Evolutionary conservation across 495 filamentous ascomycete species (phyloP).

Genomic region (Xeromyces bisporus): DNA sequence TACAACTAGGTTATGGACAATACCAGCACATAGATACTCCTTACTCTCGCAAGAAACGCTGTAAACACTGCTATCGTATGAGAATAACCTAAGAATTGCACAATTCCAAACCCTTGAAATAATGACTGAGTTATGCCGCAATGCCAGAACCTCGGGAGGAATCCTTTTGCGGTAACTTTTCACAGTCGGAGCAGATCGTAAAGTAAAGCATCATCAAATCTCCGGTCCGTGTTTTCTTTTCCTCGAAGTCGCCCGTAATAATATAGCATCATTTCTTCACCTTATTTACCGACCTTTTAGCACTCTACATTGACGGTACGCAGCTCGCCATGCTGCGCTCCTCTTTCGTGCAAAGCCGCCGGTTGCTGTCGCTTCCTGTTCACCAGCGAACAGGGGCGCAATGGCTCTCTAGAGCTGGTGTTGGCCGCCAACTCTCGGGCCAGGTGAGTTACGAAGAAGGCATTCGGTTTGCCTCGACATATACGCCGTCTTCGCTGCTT

Average conservation of each 20-base stretch:
- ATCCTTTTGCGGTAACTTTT: no score
- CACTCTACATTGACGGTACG: constrained; percentile 22
- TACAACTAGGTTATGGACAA: no score
- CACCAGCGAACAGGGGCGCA: constrained; percentile 28
- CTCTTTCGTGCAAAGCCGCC: constrained; percentile 28
- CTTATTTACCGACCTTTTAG: constrained; percentile 12
- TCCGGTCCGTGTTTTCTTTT: constrained; percentile 17
- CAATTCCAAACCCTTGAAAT: no score
- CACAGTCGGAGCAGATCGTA: constrained; percentile 30
- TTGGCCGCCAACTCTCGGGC: constrained; percentile 24
- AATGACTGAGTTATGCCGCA: no score
- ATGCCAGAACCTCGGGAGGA: no score
- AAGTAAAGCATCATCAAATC: constrained; percentile 21
- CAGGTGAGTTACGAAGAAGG: constrained; percentile 28
- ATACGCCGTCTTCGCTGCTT: constrained; percentile 5
- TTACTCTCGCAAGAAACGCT: no score
- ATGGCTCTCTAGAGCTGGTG: constrained; percentile 29
- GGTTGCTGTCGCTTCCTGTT: constrained; percentile 25
- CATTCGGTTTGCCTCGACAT: neutral
- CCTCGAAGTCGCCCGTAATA: no score
- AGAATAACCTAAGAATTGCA: no score
- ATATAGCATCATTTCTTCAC: constrained; percentile 18
- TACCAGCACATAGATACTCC: no score
- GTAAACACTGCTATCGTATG: no score
- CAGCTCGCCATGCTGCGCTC: constrained; percentile 35